Percentiles rank a stretch among this genome's conserved stretches.
phyloP scores from a whole-genome alignment of 2,329 filamentous ascomycete species.

The Thelonectria discophora region DNA sequence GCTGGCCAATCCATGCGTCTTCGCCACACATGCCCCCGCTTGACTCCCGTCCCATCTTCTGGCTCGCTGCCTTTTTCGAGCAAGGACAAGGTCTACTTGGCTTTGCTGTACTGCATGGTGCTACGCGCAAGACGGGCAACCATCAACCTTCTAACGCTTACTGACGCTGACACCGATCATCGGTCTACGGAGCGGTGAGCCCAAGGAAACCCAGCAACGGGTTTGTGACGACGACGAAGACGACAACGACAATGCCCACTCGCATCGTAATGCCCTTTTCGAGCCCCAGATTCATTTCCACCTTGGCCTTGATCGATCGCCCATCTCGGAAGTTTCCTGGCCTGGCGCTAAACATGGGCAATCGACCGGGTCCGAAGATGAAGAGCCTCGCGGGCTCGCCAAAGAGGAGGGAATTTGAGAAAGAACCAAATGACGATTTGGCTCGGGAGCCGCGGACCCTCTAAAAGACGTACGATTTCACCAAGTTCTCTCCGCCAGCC shows the following conservation, averaged over 20 bases:
- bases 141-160: not conserved
- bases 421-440: constrained; percentile 10
- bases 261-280: not conserved
- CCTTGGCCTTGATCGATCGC: constrained; percentile 3
- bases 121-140: constrained; percentile 13
- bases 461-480: constrained; percentile 26
- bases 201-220: not conserved
- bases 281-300: not conserved
- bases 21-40: constrained; percentile 16
- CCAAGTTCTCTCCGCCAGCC: constrained; percentile 27
- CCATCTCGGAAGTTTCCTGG: constrained; percentile 13
- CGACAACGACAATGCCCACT: not conserved
- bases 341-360: constrained; percentile 1
- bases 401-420: not conserved
- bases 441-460: constrained; percentile 17
- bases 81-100: constrained; percentile 20
- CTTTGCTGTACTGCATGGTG: constrained; percentile 19
- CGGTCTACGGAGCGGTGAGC: constrained; percentile 22
- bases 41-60: constrained; percentile 16
- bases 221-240: not conserved
- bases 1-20: constrained; percentile 21
- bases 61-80: constrained; percentile 11
- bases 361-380: not conserved
- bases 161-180: constrained; percentile 13
- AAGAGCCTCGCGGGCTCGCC: not conserved